These are phyloP conservation scores for Sanchytrium tribonematis DNA, from an alignment of 371 early-diverging fungal species.

Conservation along the genomic window DNA sequence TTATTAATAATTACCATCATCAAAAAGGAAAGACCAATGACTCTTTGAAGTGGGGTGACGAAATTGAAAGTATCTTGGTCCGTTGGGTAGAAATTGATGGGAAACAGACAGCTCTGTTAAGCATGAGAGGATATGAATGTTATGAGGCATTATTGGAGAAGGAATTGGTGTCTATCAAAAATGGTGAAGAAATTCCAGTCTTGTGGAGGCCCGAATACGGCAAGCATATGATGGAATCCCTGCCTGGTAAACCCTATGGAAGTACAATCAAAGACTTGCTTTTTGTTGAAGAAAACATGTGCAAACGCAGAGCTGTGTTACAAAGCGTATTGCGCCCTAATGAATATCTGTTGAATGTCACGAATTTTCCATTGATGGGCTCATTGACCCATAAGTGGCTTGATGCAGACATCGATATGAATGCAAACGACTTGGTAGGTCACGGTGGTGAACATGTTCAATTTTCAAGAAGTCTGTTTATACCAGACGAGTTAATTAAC, in stretches of 20 bases:
- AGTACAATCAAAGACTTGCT: slow-evolving; percentile 46
- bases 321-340: slow-evolving; percentile 23
- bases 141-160: slow-evolving; percentile 20
- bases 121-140: not conserved
- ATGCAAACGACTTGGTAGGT: slow-evolving; percentile 7
- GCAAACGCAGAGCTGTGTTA: slow-evolving; percentile 8
- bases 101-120: not conserved
- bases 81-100: not conserved
- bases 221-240: slow-evolving; percentile 78
- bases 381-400: slow-evolving; percentile 32
- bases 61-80: slow-evolving; percentile 23
- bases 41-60: slow-evolving; percentile 78
- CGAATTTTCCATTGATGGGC: slow-evolving; percentile 70
- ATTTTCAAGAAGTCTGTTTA: slow-evolving; percentile 50
- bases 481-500: slow-evolving; percentile 76
- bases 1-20: slow-evolving; percentile 51
- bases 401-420: slow-evolving; percentile 20
- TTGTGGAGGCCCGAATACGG: slow-evolving; percentile 87
- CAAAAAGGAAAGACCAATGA: slow-evolving; percentile 44
- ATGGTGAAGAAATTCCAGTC: slow-evolving; percentile 16
- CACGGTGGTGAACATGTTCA: slow-evolving; percentile 24
- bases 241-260: slow-evolving; percentile 75
- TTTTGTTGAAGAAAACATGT: slow-evolving; percentile 67
- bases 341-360: slow-evolving; percentile 47
- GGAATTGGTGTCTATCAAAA: slow-evolving; percentile 64